A percentile compares a stretch with the other conserved stretches of the same genome.
These are phyloP conservation scores for Polytrichum commune DNA, from an alignment of 225 moss, liverwort and hornwort species.

Conservation along the genomic window DNA sequence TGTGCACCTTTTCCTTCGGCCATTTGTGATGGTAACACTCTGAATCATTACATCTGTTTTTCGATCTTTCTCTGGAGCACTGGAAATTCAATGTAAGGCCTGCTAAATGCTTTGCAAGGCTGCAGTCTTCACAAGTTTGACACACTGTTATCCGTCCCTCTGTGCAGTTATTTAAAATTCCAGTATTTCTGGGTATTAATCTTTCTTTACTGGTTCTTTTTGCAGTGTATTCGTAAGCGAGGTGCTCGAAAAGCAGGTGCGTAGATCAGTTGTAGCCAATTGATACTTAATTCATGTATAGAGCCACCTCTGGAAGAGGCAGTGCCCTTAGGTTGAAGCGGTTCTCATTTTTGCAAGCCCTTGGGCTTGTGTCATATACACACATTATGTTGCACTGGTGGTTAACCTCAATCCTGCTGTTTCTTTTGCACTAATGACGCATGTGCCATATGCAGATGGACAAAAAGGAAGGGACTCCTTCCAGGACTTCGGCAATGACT, in stretches of 20 bases:
- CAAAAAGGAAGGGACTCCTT: conserved; percentile 26
- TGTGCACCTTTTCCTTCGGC: conserved; percentile 71
- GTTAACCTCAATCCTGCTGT: conserved; percentile 2
- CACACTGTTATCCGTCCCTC: not conserved
- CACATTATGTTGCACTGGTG: not conserved
- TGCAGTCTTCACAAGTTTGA: too few relatives aligned
- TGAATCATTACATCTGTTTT: not conserved
- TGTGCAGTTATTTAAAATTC: not conserved
- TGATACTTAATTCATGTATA: not conserved
- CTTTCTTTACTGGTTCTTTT: conserved; percentile 5
- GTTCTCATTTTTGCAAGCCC: too few relatives aligned
- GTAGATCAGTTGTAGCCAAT: not conserved
- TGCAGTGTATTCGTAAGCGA: conserved; percentile 73
- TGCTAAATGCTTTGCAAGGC: too few relatives aligned
- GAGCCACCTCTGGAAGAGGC: too few relatives aligned
- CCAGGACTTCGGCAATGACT: conserved; percentile 45
- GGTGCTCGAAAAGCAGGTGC: conserved; percentile 57
- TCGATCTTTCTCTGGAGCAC: too few relatives aligned
- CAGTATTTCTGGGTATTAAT: not conserved
- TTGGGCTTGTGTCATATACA: too few relatives aligned
- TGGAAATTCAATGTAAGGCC: too few relatives aligned
- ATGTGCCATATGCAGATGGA: conserved; percentile 35
- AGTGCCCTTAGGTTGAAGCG: too few relatives aligned
- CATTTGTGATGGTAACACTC: conserved; percentile 61
- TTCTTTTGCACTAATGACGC: conserved; percentile 8